These are phyloP conservation scores for Flaveria trinervia DNA, from an alignment of 129 eudicot genomes.

Conservation along the genomic window DNA sequence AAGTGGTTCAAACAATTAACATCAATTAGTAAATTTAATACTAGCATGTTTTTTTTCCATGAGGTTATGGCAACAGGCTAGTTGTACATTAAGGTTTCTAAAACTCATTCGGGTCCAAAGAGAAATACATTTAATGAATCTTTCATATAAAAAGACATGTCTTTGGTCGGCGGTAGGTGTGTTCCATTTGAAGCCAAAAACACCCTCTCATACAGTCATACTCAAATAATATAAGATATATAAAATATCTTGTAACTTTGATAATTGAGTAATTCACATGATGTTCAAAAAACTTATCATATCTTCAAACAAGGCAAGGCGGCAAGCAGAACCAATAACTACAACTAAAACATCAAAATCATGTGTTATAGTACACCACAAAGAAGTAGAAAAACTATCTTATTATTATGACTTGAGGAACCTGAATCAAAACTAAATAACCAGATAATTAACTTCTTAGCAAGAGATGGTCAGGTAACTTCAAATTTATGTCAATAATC, in stretches of 20 bases:
- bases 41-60: neutral
- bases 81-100: neutral
- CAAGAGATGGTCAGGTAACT: neutral
- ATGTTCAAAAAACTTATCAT: neutral
- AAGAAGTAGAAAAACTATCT: neutral
- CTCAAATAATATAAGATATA: neutral
- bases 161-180: neutral
- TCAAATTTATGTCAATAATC: neutral
- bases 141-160: neutral
- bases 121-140: neutral
- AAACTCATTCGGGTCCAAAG: neutral
- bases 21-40: neutral
- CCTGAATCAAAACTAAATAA: neutral
- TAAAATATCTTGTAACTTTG: neutral
- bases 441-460: neutral
- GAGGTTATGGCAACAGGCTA: neutral
- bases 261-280: neutral
- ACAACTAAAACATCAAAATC: neutral
- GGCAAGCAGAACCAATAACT: slow-evolving; percentile 3
- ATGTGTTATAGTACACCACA: neutral
- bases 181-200: neutral
- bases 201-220: neutral
- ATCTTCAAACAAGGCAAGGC: neutral
- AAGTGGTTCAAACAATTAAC: neutral
- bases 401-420: neutral